These are phyloP conservation scores for Forsythia suspensa DNA, from an alignment of 257 asterid genomes.

Conservation along the genomic window DNA sequence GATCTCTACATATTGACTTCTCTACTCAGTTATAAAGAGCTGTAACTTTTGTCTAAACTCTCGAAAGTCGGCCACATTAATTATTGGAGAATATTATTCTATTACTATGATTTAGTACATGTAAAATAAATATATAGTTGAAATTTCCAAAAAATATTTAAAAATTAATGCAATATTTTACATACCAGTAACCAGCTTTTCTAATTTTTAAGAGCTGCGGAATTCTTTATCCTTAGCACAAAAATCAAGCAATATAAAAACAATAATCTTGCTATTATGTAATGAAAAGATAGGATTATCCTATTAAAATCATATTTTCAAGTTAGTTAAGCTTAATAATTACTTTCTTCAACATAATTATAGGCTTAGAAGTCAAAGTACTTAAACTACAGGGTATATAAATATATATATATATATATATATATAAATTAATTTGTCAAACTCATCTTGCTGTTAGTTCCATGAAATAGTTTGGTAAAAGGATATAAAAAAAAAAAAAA, in stretches of 20 bases:
- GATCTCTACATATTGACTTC: conserved; percentile 1
- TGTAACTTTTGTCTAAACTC: background rate
- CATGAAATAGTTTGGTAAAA: too few relatives aligned
- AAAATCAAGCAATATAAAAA: background rate
- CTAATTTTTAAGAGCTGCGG: conserved; percentile 12
- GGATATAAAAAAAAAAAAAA: too few relatives aligned
- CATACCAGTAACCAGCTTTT: background rate
- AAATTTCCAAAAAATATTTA: too few relatives aligned
- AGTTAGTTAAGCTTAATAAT: background rate
- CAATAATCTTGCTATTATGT: background rate
- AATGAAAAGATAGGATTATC: conserved; percentile 2
- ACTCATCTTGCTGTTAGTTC: too few relatives aligned
- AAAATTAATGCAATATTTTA: background rate
- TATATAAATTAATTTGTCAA: too few relatives aligned
- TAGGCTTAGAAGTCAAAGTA: conserved; percentile 8
- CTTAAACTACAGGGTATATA: background rate
- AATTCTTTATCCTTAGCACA: background rate
- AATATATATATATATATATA: too few relatives aligned
- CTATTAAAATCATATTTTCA: background rate
- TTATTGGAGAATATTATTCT: too few relatives aligned
- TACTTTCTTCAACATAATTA: conserved; percentile 11
- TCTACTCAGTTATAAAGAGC: conserved; percentile 17
- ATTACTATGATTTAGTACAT: too few relatives aligned
- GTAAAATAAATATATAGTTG: too few relatives aligned
- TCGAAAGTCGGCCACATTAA: too few relatives aligned